phyloP scores from a whole-genome alignment of 345 rosid genomes.

The Gossypium raimondii region DNA sequence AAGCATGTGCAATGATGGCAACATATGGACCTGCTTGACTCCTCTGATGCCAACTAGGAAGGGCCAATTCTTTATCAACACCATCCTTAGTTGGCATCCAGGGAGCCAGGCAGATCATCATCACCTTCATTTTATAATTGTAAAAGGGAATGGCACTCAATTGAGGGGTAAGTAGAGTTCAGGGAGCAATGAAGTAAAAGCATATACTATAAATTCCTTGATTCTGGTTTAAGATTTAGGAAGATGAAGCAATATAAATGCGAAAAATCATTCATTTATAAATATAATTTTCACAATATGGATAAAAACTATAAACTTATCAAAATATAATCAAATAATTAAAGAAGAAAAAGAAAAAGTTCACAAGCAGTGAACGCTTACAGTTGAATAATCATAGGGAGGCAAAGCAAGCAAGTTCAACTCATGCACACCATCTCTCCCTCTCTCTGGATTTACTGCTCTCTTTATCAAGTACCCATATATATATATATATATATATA shows the following conservation, averaged over 20 bases:
- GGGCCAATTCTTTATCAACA: constrained; percentile 2
- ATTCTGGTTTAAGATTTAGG: background rate
- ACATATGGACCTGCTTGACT: constrained; percentile 5
- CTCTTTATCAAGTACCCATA: background rate
- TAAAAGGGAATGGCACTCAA: too few species aligned
- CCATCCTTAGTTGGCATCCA: constrained; percentile 17
- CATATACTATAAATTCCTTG: background rate
- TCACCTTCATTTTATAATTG: too few species aligned
- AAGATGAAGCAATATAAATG: too few species aligned
- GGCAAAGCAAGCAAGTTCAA: too few species aligned
- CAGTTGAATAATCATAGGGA: too few species aligned
- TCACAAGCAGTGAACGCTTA: too few species aligned
- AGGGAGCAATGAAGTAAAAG: too few species aligned
- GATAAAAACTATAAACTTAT: background rate
- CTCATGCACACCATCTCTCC: background rate
- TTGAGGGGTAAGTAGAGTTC: too few species aligned
- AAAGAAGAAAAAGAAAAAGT: too few species aligned
- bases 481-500: background rate
- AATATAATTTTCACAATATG: background rate
- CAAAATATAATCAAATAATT: too few species aligned
- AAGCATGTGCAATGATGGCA: too few species aligned
- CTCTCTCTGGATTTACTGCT: background rate
- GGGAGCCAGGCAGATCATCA: constrained; percentile 18
- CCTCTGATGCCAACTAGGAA: constrained; percentile 15
- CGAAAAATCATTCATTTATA: too few species aligned